Evolutionary conservation across 2,329 filamentous ascomycete genomes (phyloP).

Genomic region (Talaromyces sp.): DNA sequence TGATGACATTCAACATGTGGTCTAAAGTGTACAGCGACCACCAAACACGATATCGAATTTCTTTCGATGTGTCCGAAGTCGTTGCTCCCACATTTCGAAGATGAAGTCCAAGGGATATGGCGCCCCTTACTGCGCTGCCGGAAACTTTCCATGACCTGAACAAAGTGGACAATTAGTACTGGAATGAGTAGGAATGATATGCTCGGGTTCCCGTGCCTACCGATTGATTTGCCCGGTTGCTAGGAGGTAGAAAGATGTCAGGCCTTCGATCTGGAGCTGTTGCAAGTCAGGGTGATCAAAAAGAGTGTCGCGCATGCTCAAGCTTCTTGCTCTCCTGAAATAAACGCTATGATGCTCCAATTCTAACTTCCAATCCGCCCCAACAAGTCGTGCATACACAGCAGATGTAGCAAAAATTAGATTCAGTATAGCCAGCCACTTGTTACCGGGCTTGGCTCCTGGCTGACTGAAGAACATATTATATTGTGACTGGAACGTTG

Average conservation of each 20-base stretch:
- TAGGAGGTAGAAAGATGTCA: slow-evolving; percentile 43
- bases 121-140: slow-evolving; percentile 40
- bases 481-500: slow-evolving; percentile 42
- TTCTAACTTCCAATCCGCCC: slow-evolving; percentile 35
- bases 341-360: slow-evolving; percentile 40
- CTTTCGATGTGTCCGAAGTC: slow-evolving; percentile 40
- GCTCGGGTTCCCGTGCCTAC: slow-evolving; percentile 26
- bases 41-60: slow-evolving; percentile 45
- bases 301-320: slow-evolving; percentile 39
- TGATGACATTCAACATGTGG: slow-evolving; percentile 42
- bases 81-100: slow-evolving; percentile 38
- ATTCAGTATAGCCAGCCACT: slow-evolving; percentile 45
- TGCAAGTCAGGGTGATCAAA: slow-evolving; percentile 43
- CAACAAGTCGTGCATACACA: slow-evolving; percentile 37
- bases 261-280: slow-evolving; percentile 42
- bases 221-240: slow-evolving; percentile 42
- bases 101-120: slow-evolving; percentile 42
- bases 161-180: not conserved
- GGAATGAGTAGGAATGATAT: not conserved
- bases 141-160: slow-evolving; percentile 42
- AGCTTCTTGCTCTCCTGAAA: slow-evolving; percentile 39
- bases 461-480: slow-evolving; percentile 36
- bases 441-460: slow-evolving; percentile 35
- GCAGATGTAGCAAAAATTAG: slow-evolving; percentile 44
- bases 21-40: slow-evolving; percentile 45